A percentile compares a stretch with the other conserved stretches of the same genome.
phyloP scores from a whole-genome alignment of 1,139 yeast species.

The Hanseniaspora gamundiae region DNA sequence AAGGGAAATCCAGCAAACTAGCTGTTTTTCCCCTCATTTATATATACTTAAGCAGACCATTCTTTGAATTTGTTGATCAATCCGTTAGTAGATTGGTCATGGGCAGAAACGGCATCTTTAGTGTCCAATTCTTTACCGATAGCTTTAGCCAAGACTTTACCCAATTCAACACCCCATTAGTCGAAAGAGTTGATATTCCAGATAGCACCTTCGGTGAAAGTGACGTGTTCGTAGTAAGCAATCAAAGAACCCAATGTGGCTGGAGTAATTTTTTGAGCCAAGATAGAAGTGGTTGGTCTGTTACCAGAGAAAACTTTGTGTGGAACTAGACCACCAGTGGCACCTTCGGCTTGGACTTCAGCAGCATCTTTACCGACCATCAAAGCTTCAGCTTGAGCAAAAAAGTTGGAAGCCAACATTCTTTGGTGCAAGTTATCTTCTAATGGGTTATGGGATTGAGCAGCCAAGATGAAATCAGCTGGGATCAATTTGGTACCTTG shows the following conservation, averaged over 20 bases:
- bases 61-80: constrained; percentile 88
- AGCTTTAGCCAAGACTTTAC: constrained; percentile 93
- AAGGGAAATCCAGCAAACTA: neutral
- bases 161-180: constrained; percentile 99
- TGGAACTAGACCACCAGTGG: constrained; percentile 72
- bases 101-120: constrained; percentile 43
- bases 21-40: neutral
- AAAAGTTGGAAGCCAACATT: constrained; percentile 96
- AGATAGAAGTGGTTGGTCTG: constrained; percentile 96
- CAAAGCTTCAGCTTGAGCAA: constrained; percentile 96
- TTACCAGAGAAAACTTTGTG: constrained; percentile 96
- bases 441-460: constrained; percentile 95
- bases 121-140: constrained; percentile 80
- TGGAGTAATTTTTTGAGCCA: constrained; percentile 92
- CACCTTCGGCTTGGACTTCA: constrained; percentile 83
- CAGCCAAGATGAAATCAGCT: constrained; percentile 91
- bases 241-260: constrained; percentile 91
- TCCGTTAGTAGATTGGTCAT: constrained; percentile 84
- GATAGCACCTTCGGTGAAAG: constrained; percentile 95
- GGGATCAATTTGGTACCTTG: constrained; percentile 98
- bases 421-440: constrained; percentile 88
- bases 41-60: constrained; percentile 34
- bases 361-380: constrained; percentile 90
- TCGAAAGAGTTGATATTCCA: constrained; percentile 99
- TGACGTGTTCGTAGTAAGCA: constrained; percentile 93